Base-by-base conservation (phyloP, 176 grass and related monocot species). In the Carex littledalei region DNA sequence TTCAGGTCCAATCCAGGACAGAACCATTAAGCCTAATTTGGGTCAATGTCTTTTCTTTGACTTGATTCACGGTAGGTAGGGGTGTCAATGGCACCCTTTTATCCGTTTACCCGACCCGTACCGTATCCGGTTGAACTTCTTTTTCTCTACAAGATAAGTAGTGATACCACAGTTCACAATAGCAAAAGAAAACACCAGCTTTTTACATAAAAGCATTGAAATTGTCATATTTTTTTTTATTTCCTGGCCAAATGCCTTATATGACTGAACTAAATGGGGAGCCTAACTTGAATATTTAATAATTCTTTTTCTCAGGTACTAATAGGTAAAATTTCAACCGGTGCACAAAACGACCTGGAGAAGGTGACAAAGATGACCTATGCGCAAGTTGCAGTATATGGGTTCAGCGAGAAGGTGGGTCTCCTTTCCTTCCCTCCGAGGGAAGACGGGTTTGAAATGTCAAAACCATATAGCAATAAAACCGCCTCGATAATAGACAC, bases 321-420 rank as follows among this genome's bases (percentile, higher is more conserved):
- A 81, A 70, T 93, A 37, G 92, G 89, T 24, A 98, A 88, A 80
- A 95, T 98, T 67, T 98, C 91, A 15, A 98, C 87, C 29, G 93
- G 93, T 67, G 93, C 95, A 69, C 95, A 95, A 63, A 95, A 98
- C 56, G 93, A 95, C 78, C 84, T 98, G 69, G 95, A 98, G 89
- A 98, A 95, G 79, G 93, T 98, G 65, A 93, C 93, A 24, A 93
- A 90, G 82, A 93, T 95, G 91, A 95, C 95, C 3, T 98, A 98
- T 59, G 87, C 87, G 4, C 95, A 98, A 82, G 95, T 95, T 84
- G 94, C 94, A 63, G 87, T 93, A 35, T 97, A 97, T 8, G 92
- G 92, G 17, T 97, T 97, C 79, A 98, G 91, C 45, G 89, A 95
- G 81, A 98, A 98, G 77, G 93, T 98, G 65, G 93, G 91, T 69